Base-by-base conservation (phyloP, 305 asterid genomes). In the Stenogyne calaminthoides region DNA sequence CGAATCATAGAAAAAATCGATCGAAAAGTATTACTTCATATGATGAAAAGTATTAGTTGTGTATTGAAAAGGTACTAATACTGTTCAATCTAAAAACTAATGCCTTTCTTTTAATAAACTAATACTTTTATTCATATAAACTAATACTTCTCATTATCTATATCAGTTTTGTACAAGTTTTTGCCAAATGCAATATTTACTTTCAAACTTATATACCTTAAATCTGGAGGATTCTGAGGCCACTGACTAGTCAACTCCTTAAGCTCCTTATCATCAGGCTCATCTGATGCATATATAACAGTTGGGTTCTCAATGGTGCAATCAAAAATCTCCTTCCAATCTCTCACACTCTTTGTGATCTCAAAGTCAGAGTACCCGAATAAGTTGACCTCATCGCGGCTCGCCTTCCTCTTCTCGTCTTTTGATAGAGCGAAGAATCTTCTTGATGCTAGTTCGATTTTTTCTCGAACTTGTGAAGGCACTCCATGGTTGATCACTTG, bases 311-410 rank as follows among this genome's bases (percentile, higher is more conserved):
- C 76, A n/a, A 86, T 74, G 0, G 80, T 78, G 57, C 87, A 87
- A 77, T 91, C 96, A 44, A 89, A 91, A 4, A 89, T 88, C 80
- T 91, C 91, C 76, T 89, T 91, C 96, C 96, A 91, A 71, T 91
- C 96, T 65, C 91, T 82, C 7, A 88, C 86, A 64, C 84, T 88
- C 76, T 88, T 88, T 1, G 96, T 90, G 32, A 73, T 87, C 83
- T 91, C 96, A 0, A 80, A 42, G 61, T 91, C 93, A 10, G 86
- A 91, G 56, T 89, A 91, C 11, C 97, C 96, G 15, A 85, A 60
- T 0, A 85, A 80, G 59, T 89, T 86, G 39, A 39, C 34, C 70
- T 86, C 94, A 22, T 80, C 70, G 37, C 92, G 67, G 80, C 78
- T 81, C 32, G 79, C 87, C 75, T 80, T 89, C 69, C 37, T 72